Conservation (phyloP, 2,329 filamentous ascomycete genomes). For the Ceratocystis harringtonii region DNA sequence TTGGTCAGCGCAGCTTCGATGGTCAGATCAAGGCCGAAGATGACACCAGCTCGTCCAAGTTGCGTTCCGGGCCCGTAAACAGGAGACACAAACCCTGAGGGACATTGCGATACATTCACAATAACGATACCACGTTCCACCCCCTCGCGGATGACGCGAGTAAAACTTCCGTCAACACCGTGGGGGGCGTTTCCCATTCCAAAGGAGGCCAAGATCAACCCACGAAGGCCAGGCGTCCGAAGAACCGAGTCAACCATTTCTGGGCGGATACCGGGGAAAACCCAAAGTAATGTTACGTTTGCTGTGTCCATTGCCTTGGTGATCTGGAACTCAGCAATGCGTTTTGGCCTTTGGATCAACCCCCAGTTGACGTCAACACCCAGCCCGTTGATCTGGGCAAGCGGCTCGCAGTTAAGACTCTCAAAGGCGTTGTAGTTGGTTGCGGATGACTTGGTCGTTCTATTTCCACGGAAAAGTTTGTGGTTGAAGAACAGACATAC, state of each 20-base stretch:
- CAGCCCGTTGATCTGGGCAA: conserved; percentile 68
- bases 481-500: conserved; percentile 92
- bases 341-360: conserved; percentile 57
- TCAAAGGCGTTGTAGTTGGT: conserved; percentile 77
- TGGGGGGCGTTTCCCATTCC: conserved; percentile 84
- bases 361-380: conserved; percentile 72
- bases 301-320: conserved; percentile 65
- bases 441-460: conserved; percentile 75
- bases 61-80: conserved; percentile 66
- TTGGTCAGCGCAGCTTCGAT: conserved; percentile 85
- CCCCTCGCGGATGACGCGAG: conserved; percentile 59
- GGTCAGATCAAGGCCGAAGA: conserved; percentile 79
- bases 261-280: conserved; percentile 87
- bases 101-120: conserved; percentile 84
- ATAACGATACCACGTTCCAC: conserved; percentile 70
- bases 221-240: conserved; percentile 57
- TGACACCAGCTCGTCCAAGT: conserved; percentile 68
- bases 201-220: conserved; percentile 80
- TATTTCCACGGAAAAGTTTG: conserved; percentile 75
- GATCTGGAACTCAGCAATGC: conserved; percentile 58
- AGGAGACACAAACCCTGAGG: conserved; percentile 59
- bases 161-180: conserved; percentile 64
- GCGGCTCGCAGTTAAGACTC: conserved; percentile 69
- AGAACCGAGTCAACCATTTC: conserved; percentile 83
- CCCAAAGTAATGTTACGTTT: conserved; percentile 77